These are phyloP conservation scores for Phytopythium chamaehyphon DNA, from an alignment of 352 stramenopile genomes.

Conservation along the genomic window DNA sequence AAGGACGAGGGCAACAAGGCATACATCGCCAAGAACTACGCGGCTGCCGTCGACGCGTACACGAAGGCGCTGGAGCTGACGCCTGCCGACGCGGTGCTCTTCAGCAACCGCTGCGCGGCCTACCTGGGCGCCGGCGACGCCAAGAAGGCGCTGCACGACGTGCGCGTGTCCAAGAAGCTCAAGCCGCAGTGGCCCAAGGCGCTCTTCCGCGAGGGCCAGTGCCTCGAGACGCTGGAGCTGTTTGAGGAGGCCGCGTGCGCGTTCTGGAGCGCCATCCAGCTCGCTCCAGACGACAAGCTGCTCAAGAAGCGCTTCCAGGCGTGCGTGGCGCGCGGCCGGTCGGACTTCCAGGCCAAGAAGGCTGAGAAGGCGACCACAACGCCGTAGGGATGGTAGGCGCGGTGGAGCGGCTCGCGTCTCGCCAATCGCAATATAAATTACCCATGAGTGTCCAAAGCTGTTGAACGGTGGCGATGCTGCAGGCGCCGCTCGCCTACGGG, in stretches of 20 bases:
- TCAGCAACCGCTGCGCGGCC: slow-evolving; percentile 81
- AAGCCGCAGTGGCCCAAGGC: slow-evolving; percentile 81
- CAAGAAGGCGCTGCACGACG: slow-evolving; percentile 67
- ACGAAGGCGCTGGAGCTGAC: slow-evolving; percentile 58
- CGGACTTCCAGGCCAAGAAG: slow-evolving; percentile 48
- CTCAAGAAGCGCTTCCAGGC: slow-evolving; percentile 83
- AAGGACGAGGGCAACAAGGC: slow-evolving; percentile 73
- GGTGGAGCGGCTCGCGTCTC: too few species aligned
- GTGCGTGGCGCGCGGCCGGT: slow-evolving; percentile 66
- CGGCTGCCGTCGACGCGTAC: slow-evolving; percentile 47
- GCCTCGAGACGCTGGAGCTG: slow-evolving; percentile 62
- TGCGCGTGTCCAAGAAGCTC: slow-evolving; percentile 78
- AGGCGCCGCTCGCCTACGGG: too few species aligned
- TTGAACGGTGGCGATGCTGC: too few species aligned
- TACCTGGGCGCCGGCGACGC: slow-evolving; percentile 51
- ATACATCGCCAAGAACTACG: slow-evolving; percentile 64
- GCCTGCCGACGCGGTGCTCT: slow-evolving; percentile 55
- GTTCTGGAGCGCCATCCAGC: slow-evolving; percentile 72
- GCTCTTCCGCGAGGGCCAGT: slow-evolving; percentile 82
- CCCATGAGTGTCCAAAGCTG: too few species aligned
- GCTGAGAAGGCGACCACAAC: slow-evolving; percentile 7
- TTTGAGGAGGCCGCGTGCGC: slow-evolving; percentile 73
- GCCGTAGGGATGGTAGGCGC: not conserved
- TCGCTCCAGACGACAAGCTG: slow-evolving; percentile 65
- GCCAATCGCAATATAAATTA: too few species aligned